These are phyloP conservation scores for Forsythia viridissima DNA, from an alignment of 257 asterid genomes.

Conservation along the genomic window DNA sequence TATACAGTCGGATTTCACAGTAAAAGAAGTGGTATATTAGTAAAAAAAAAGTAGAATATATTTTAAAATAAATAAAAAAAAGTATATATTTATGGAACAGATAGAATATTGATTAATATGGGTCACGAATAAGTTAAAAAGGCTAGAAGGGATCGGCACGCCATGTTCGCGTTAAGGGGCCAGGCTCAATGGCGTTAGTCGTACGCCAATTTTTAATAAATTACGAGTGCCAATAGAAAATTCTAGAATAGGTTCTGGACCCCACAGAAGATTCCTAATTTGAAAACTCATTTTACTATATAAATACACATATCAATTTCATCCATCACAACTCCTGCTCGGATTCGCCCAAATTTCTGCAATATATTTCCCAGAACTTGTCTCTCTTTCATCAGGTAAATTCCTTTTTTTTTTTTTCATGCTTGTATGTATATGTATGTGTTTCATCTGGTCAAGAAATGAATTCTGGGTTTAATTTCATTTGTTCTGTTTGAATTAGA, in stretches of 20 bases:
- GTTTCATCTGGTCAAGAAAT: not conserved
- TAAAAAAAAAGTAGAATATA: too few relatives aligned
- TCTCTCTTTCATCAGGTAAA: not conserved
- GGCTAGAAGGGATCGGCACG: not conserved
- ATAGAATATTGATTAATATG: too few relatives aligned
- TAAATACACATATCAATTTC: not conserved
- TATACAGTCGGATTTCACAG: too few relatives aligned
- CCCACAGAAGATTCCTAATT: not conserved
- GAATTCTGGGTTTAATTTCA: not conserved
- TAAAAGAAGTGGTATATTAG: too few relatives aligned
- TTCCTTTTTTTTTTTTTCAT: not conserved
- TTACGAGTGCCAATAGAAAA: not conserved
- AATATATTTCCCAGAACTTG: not conserved
- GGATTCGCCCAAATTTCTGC: not conserved
- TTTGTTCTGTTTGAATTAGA: slow-evolving; percentile 4
- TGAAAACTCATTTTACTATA: not conserved
- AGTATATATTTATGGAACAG: too few relatives aligned
- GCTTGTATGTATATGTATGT: not conserved
- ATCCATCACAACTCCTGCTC: not conserved
- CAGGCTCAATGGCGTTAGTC: not conserved
- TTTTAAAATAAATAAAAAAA: too few relatives aligned
- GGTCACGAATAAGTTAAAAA: too few relatives aligned
- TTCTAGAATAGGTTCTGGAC: not conserved
- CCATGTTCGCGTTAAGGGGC: not conserved
- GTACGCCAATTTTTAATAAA: not conserved